Percentiles rank a stretch among this genome's conserved stretches.
phyloP scores from a whole-genome alignment of 306 rosid genomes.

The Amphicarpaea edgeworthii region DNA sequence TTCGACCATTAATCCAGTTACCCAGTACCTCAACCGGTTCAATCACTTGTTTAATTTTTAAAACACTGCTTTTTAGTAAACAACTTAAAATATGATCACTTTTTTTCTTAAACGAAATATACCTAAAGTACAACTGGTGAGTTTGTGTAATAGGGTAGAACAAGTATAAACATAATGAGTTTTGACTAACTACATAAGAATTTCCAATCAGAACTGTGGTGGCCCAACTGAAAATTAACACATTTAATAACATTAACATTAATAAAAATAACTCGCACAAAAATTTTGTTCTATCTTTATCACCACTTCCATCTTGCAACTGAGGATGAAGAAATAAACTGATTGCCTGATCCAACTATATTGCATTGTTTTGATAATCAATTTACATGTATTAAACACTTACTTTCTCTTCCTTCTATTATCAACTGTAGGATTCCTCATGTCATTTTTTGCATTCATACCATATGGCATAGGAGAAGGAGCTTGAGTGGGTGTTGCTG shows the following conservation, averaged over 20 bases:
- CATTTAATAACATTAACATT: background rate
- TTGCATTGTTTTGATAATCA: conserved; percentile 19
- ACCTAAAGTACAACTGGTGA: no score
- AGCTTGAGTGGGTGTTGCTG: conserved; percentile 65
- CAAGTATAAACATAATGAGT: background rate
- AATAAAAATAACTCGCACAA: background rate
- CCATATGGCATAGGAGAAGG: conserved; percentile 86
- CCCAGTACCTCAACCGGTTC: no score
- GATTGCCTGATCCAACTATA: background rate
- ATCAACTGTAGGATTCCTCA: conserved; percentile 76
- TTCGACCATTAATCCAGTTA: no score
- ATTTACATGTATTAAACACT: conserved; percentile 36
- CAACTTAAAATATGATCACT: no score
- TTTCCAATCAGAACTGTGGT: background rate
- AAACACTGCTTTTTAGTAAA: no score
- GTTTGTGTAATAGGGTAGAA: no score
- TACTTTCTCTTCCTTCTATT: conserved; percentile 92
- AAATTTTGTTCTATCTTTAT: background rate
- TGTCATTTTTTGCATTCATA: conserved; percentile 64
- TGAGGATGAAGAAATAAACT: background rate
- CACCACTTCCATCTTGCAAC: conserved; percentile 10
- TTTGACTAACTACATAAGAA: background rate
- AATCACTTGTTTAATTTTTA: no score
- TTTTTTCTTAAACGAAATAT: no score
- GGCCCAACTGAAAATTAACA: background rate